Conservation (phyloP, 495 filamentous ascomycete genomes). For the Cenococcum geophilum region DNA sequence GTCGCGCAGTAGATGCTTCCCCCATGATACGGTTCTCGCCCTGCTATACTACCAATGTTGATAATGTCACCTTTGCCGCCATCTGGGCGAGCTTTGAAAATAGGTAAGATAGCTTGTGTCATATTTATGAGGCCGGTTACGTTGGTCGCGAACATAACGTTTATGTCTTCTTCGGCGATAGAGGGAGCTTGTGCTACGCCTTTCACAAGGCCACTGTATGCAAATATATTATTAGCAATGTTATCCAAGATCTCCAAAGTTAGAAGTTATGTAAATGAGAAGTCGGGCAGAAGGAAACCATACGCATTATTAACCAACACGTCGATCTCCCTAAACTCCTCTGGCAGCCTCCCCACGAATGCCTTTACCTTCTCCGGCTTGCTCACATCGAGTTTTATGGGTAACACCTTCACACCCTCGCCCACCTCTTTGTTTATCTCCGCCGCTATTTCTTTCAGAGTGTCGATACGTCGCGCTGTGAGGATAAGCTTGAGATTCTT, state of each 20-base stretch:
- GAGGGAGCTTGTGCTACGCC: conserved; percentile 80
- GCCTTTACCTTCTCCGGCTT: conserved; percentile 65
- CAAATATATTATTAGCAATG: not conserved
- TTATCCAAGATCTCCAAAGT: not conserved
- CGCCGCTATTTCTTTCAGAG: conserved; percentile 65
- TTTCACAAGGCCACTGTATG: conserved; percentile 69
- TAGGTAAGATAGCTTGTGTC: conserved; percentile 84
- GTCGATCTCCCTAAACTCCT: conserved; percentile 81
- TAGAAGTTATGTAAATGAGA: not conserved
- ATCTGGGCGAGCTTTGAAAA: conserved; percentile 72
- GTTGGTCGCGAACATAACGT: conserved; percentile 86
- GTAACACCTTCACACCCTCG: conserved; percentile 71
- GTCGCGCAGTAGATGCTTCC: conserved; percentile 96
- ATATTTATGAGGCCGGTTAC: conserved; percentile 93
- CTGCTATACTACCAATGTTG: conserved; percentile 93
- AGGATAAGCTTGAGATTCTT: conserved; percentile 75
- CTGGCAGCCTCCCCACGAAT: conserved; percentile 69
- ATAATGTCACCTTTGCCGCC: conserved; percentile 90
- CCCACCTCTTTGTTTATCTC: conserved; percentile 76
- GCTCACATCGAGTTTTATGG: conserved; percentile 82
- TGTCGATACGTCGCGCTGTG: conserved; percentile 77
- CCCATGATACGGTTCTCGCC: conserved; percentile 81
- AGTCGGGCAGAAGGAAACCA: conserved; percentile 34
- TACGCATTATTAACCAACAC: conserved; percentile 97
- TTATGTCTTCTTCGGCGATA: conserved; percentile 76